A percentile compares a stretch with the other conserved stretches of the same genome.
These are phyloP conservation scores for Sclerotinia glacialis DNA, from an alignment of 2,329 filamentous ascomycete genomes.

Conservation along the genomic window DNA sequence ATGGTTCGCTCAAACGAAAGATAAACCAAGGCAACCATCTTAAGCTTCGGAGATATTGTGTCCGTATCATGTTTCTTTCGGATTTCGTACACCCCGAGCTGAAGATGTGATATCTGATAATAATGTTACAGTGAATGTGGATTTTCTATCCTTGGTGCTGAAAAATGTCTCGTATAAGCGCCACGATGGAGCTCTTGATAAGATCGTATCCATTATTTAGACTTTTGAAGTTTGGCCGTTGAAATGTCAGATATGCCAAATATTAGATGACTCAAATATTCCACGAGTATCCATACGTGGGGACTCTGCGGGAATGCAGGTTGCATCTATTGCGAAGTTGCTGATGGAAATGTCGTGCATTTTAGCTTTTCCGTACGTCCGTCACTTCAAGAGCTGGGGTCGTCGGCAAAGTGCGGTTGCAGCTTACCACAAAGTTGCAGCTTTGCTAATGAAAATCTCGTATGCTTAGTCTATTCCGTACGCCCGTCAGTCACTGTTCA, in stretches of 20 bases:
- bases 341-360: conserved; percentile 8
- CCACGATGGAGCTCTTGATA: conserved; percentile 7
- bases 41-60: not conserved
- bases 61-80: not conserved
- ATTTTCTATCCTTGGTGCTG: not conserved
- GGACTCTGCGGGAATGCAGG: not conserved
- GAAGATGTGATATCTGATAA: not conserved
- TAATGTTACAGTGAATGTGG: not conserved
- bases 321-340: not conserved
- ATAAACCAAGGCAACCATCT: not conserved
- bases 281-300: not conserved
- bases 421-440: not conserved
- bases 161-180: not conserved
- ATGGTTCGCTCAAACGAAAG: not conserved
- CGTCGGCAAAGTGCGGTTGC: conserved; percentile 8
- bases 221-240: not conserved
- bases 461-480: conserved; percentile 3
- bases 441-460: not conserved
- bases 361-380: not conserved
- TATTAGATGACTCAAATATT: conserved; percentile 7
- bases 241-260: not conserved
- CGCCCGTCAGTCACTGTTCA: not conserved
- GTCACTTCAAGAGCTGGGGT: conserved; percentile 4
- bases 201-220: not conserved
- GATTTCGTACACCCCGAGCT: not conserved